Conservation (phyloP, 2,329 filamentous ascomycete genomes). For the Domatiomyces globalis region DNA sequence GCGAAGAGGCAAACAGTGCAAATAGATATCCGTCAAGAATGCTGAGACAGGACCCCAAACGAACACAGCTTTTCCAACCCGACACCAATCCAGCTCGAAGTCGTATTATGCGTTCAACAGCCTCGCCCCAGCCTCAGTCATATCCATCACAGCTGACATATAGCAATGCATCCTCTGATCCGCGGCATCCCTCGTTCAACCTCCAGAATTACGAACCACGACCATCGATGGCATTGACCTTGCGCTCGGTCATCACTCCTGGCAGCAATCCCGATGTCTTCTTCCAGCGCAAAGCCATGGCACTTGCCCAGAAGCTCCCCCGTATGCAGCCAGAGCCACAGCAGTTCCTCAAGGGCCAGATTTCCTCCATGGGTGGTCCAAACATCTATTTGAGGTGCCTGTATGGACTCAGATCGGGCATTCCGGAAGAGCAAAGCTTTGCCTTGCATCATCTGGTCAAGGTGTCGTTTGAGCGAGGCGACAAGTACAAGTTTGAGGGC, state of each 20-base stretch:
- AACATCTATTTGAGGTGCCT: conserved; percentile 87
- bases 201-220: conserved; percentile 58
- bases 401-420: conserved; percentile 64
- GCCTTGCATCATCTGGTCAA: conserved; percentile 87
- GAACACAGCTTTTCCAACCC: conserved; percentile 71
- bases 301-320: conserved; percentile 6
- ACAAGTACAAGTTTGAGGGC: conserved; percentile 89
- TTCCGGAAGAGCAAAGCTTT: conserved; percentile 76
- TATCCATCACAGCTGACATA: conserved; percentile 20
- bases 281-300: conserved; percentile 35
- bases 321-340: conserved; percentile 7
- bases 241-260: conserved; percentile 62
- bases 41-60: conserved; percentile 68
- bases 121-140: conserved; percentile 18
- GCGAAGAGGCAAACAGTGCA: conserved; percentile 34
- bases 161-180: conserved; percentile 32
- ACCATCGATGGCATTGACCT: conserved; percentile 45
- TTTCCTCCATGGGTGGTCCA: conserved; percentile 49
- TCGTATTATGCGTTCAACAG: conserved; percentile 41
- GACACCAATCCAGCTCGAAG: conserved; percentile 54
- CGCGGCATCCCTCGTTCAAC: conserved; percentile 28
- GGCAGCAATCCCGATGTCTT: conserved; percentile 59
- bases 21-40: conserved; percentile 23
- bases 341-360: conserved; percentile 8
- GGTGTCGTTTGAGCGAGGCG: conserved; percentile 84